Base-by-base conservation (phyloP, 768 basidiomycete genomes). In the Lyophyllum decastes region DNA sequence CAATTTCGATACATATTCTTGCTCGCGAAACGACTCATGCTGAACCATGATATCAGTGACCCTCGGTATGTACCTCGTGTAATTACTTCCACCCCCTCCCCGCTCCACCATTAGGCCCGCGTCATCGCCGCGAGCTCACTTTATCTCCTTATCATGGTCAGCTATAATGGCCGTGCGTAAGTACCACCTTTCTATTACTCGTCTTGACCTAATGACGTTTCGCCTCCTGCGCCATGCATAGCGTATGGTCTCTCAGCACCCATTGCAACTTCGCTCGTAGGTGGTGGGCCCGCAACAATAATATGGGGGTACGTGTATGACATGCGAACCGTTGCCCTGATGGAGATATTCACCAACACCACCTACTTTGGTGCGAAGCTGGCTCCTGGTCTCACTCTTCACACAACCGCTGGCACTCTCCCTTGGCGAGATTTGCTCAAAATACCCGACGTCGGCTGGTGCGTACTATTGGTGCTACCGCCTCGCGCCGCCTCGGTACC, bases 381-480 rank as follows among this genome's bases (percentile, higher is more conserved):
- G 81, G 78, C 68, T 84, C 4, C 61, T 82, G 11, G 80, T 86
- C 5, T 82, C 82, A 17, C 38, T 76, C 17, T 67, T 84, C 2
- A 79, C 79, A 0, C 74, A 80, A 57, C 68, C 76, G 0, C 73
- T 86, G 11, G 81, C 84, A 0, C 67, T 81, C 2, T 86, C 85
- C 6, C 69, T 86, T 2, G 84, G 78, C 0, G 85, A 86, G 65
- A 82, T 85, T 27, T 82, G 81, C 43, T 82, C 85, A 4, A 81
- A 82, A 59, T 86, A 83, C 59, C 85, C 85, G 0, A 86, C 84
- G 1, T 82, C 83, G 0, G 83, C 83, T 0, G 85, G 85, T 16
- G 80, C 84, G 1, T 86, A 85, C 61, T 86, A 88, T 61, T 89
- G 87, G 87, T 81, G 82, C 45, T 87, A 83, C 61, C 79, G 82